phyloP scores from a whole-genome alignment of 2,329 filamentous ascomycete genomes.

The Ophiostoma tasmaniense region DNA sequence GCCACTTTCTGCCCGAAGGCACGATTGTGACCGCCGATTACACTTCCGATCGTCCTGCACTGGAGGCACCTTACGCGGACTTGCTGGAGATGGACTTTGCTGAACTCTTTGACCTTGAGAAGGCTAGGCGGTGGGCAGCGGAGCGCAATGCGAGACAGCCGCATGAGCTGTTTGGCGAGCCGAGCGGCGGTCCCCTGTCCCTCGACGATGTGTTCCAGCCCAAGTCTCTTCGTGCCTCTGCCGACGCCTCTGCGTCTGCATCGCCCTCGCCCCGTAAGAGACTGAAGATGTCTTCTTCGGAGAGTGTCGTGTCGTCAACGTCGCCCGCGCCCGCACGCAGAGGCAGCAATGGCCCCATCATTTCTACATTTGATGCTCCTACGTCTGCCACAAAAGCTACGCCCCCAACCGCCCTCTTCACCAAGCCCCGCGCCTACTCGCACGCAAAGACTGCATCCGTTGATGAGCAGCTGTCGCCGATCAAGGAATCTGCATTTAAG shows the following conservation, averaged over 20 bases:
- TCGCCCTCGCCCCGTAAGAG: background rate
- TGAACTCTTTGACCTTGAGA: slow-evolving; percentile 16
- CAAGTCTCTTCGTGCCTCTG: background rate
- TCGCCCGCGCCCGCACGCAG: background rate
- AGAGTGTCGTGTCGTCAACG: background rate
- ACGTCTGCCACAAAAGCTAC: background rate
- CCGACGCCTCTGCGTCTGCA: background rate
- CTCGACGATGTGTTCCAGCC: background rate
- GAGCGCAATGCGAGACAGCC: background rate
- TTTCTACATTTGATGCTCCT: background rate
- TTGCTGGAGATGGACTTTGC: slow-evolving; percentile 37
- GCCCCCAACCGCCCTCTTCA: background rate
- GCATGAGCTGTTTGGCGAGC: slow-evolving; percentile 25
- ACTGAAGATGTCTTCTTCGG: background rate
- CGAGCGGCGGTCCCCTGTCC: background rate
- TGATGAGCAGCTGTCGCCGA: background rate
- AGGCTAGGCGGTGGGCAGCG: background rate
- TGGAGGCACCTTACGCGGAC: slow-evolving; percentile 41
- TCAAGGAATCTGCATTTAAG: background rate
- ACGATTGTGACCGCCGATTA: slow-evolving; percentile 28
- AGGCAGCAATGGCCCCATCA: background rate
- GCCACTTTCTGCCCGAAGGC: slow-evolving; percentile 46
- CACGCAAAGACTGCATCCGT: background rate
- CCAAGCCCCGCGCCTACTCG: background rate
- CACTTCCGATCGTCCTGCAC: slow-evolving; percentile 36